Conservation (phyloP, 2,329 filamentous ascomycete genomes). For the Sporothrix euskadiensis region DNA sequence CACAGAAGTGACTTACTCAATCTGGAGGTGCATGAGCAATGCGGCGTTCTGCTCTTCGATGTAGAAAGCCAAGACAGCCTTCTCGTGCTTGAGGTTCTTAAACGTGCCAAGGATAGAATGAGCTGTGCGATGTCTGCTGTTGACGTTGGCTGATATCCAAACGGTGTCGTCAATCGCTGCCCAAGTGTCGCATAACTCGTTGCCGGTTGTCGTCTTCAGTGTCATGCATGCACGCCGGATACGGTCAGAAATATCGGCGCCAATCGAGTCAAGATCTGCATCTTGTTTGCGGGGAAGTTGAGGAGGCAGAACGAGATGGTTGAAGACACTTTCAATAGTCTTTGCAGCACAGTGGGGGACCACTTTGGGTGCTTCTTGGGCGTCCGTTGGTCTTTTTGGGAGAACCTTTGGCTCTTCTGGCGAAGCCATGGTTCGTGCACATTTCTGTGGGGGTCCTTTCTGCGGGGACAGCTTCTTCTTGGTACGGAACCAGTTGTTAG, state of each 20-base stretch:
- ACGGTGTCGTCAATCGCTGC: not conserved
- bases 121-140: not conserved
- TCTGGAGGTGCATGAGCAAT: slow-evolving; percentile 35
- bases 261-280: not conserved
- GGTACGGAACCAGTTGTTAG: no score
- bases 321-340: not conserved
- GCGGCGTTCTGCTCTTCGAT: slow-evolving; percentile 39
- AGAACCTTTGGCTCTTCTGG: not conserved
- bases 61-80: slow-evolving; percentile 23
- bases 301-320: not conserved
- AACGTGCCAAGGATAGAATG: not conserved
- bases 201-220: not conserved
- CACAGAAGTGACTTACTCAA: no score
- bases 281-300: not conserved
- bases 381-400: not conserved
- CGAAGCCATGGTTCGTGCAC: no score
- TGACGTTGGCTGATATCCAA: not conserved
- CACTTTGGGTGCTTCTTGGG: no score
- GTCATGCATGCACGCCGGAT: not conserved
- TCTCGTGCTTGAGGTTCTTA: not conserved
- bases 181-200: not conserved
- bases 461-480: no score
- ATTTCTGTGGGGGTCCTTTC: no score
- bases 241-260: not conserved
- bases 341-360: no score